Evolutionary conservation across 495 filamentous ascomycete genomes (phyloP).

Genomic region (Annulohypoxylon maeteangense): DNA sequence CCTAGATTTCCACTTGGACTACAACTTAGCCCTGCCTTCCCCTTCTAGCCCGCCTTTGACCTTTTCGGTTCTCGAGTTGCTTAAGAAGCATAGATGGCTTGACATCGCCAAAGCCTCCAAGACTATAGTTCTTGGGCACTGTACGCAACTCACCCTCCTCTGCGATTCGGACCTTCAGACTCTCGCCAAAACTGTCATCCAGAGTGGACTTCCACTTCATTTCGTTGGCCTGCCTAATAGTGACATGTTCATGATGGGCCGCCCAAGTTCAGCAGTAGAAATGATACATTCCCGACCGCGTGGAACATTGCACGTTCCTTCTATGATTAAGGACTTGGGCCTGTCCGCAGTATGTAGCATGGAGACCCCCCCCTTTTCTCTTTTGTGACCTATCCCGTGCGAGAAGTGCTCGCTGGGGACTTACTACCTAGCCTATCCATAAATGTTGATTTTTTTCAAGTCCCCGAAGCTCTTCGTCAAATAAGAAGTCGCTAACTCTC

Average conservation of each 20-base stretch:
- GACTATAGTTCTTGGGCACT: slow-evolving; percentile 74
- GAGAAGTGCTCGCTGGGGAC: background rate
- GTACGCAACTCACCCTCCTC: slow-evolving; percentile 73
- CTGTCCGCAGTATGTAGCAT: slow-evolving; percentile 56
- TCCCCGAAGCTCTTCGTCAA: background rate
- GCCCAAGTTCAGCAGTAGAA: slow-evolving; percentile 47
- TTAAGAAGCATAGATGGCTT: slow-evolving; percentile 62
- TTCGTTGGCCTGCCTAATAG: slow-evolving; percentile 79
- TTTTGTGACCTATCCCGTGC: background rate
- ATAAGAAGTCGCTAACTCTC: background rate
- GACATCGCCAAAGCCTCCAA: slow-evolving; percentile 48
- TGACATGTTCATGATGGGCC: slow-evolving; percentile 78
- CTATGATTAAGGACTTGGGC: slow-evolving; percentile 69
- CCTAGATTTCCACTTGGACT: slow-evolving; percentile 80
- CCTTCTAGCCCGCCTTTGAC: slow-evolving; percentile 57
- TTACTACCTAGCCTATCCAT: too few species aligned
- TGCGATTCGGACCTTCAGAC: slow-evolving; percentile 58
- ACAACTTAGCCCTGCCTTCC: slow-evolving; percentile 63
- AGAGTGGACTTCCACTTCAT: slow-evolving; percentile 64
- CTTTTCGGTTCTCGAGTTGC: slow-evolving; percentile 62
- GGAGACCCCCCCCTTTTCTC: background rate
- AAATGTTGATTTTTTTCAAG: too few species aligned
- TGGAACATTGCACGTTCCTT: slow-evolving; percentile 71
- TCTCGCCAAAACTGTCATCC: slow-evolving; percentile 57
- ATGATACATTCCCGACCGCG: slow-evolving; percentile 51